Base-by-base conservation (phyloP, 2,329 filamentous ascomycete genomes). In the Tolypocladium ophioglossoides region DNA sequence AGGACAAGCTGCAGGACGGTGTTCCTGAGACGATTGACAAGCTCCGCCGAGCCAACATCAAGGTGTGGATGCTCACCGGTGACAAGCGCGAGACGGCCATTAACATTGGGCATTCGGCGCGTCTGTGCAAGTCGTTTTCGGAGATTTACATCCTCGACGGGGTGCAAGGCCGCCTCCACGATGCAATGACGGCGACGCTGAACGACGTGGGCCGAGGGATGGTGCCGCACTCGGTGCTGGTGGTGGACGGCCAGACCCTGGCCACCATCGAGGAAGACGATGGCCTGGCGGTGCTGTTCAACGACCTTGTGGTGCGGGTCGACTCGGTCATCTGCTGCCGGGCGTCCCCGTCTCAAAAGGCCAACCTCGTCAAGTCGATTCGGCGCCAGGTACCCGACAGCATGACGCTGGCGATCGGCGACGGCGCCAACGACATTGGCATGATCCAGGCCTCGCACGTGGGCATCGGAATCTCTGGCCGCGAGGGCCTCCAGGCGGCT, bases 251-350 rank as follows among this genome's bases (percentile, higher is more conserved):
- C 0, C 87, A 91, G 55, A 95, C 91, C 0, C 75, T 96, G 1
- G 76, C 82, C 0, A 73, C 79, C 1, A 85, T 95, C 30, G 87
- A 91, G 58, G 77, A 80, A 4, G 78, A 84, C 3, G 48, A 63
- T 0, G 58, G 65, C 2, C 65, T 80, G 40, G 73, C 71, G 11
- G 65, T 79, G 0, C 75, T 86, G 8, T 96, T 96, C 74, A 91
- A 90, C 64, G 80, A 83, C 22, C 78, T 95, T 12, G 89, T 89
- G 55, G 82, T 92, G 22, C 77, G 83, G n/a, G 86, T 91, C 3
- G 89, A 96, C 67, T 91, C 89, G 0, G 91, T 96, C 37, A 91
- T 97, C 56, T 96, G 92, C 72, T 96, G 91, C 65, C 86, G 92
- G 37, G 91, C 91, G 1, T 91, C 87, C 38, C 91, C 91, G 0